Base-by-base conservation (phyloP, 1,284 basidiomycete species). In the Acaromyces ingoldii region DNA sequence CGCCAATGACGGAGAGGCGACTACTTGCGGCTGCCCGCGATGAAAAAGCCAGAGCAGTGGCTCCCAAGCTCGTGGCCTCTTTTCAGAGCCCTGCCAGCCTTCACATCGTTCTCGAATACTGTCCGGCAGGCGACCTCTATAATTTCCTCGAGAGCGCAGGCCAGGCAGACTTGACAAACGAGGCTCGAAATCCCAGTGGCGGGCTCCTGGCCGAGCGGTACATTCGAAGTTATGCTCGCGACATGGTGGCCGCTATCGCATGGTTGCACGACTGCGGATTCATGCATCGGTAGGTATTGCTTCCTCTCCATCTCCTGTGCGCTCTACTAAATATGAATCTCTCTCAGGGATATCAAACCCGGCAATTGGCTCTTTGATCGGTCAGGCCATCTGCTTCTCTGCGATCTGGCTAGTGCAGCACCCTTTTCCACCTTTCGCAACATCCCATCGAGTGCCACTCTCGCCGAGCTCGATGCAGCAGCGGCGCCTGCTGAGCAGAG, bases 61-160 rank as follows among this genome's bases (percentile, higher is more conserved):
- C 69, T 13, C 72, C 72, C 11, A 44, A 62, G 46, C 57, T 73
- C 19, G 55, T 63, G 6, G 71, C 72, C 6, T 59, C 71, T 1
- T 75, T 73, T 39, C 70, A 71, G 40, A 67, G 66, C 2, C 58
- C 57, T 10, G 61, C 60, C 36, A 65, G 62, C n/a, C 59, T 74
- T 21, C 70, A 73, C 34, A 51, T 75, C 17, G 58, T 73, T n/a
- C 67, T 75, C 63, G 67, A 75, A 47, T 73, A 74, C 48, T 60
- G 70, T 7, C 63, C 72, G 6, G 68, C 67, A 19, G 72, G 72
- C 25, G 72, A 75, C 49, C 64, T 75, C 15, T 62, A 72, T 51
- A 55, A 67, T 47, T 63, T 75, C 3, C 61, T 74, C 25, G 55
- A 65, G 45, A 65, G 64, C 29, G 49, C 60, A 3, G 33, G 46